Evolutionary conservation across 192 early-diverging fungal genomes (phyloP), one percentile per base, ranked within the genome.

Genomic region (Lunasporangiospora selenospora): DNA sequence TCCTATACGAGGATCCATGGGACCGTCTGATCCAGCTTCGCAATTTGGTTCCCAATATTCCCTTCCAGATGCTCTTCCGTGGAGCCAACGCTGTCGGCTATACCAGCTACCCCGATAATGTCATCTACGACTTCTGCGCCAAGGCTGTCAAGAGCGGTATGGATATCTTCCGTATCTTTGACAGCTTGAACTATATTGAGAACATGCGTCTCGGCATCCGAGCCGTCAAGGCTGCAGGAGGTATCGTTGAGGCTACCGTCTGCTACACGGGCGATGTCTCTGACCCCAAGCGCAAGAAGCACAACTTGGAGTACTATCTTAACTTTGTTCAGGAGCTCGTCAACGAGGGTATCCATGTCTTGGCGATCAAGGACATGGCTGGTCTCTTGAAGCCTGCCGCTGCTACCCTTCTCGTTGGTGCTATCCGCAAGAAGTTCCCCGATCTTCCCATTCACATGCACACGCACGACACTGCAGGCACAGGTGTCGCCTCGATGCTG

Each of bases 81-180:
- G 96, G 96, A 45, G 96, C 96, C 41, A 98, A 98, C 55, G 96
- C 95, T 29, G 96, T 98, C 23, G 96, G 96, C 19, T 97, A 97
- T 81, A 98, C 94, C 38, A 92, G 90, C 43, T 98, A 98, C 67
- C 96, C 96, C 4, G 96, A 98, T 81, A 97, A 98, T 62, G 89
- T 98, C 33, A 89, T 98, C 21, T 96, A 94, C 63, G 95, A 95
- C 60, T 98, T 98, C 80, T 96, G 94, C 79, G 89, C 86, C 73
- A 93, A 91, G 71, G 96, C 96, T 50, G 85, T 85, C 58, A 79
- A 89, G 62, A 79, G 89, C 54, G 96, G 96, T 53, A 91, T 98
- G 73, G 96, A 98, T 73, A 85, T 98, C 39, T 98, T 98, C 89
- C 91, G 96, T 67, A 93, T 98, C 42, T 98, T 98, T 80, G 96